Evolutionary conservation across 1,284 basidiomycete species (phyloP).

Genomic region (Leccinum griseonigrum): DNA sequence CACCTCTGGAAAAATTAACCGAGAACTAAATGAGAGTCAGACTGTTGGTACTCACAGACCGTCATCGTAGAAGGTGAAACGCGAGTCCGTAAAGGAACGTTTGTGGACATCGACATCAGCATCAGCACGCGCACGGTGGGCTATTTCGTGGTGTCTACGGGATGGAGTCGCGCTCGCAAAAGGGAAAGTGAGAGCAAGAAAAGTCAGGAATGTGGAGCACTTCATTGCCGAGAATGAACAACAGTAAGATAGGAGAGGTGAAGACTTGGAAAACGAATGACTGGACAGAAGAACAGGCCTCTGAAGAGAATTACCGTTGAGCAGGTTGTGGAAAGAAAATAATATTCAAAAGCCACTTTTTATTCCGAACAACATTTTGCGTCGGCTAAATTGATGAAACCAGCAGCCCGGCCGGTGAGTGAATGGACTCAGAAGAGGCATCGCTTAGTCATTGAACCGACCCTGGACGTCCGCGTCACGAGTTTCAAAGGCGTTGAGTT

Average conservation of each 20-base stretch:
- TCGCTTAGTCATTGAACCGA: neutral
- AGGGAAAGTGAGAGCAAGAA: constrained; percentile 38
- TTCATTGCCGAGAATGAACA: constrained; percentile 19
- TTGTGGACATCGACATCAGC: constrained; percentile 38
- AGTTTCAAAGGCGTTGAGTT: neutral
- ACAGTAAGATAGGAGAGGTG: neutral
- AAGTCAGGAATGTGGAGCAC: constrained; percentile 18
- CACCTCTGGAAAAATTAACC: constrained; percentile 39
- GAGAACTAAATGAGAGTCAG: neutral
- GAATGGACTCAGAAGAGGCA: neutral
- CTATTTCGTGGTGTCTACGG: constrained; percentile 42
- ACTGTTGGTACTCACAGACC: constrained; percentile 45
- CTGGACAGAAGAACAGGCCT: constrained; percentile 18
- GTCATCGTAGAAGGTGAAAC: constrained; percentile 53
- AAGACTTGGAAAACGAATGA: constrained; percentile 27
- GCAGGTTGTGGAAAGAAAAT: neutral
- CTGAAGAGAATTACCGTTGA: neutral
- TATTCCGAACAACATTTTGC: constrained; percentile 6
- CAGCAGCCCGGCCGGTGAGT: neutral
- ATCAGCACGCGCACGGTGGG: constrained; percentile 39
- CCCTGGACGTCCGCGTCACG: neutral
- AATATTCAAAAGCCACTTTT: neutral
- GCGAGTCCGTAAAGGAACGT: constrained; percentile 32
- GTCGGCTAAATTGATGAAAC: constrained; percentile 20
- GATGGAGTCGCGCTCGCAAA: constrained; percentile 34